Conservation (phyloP, 805 yeast species). For the Schizosaccharomyces lindneri region DNA sequence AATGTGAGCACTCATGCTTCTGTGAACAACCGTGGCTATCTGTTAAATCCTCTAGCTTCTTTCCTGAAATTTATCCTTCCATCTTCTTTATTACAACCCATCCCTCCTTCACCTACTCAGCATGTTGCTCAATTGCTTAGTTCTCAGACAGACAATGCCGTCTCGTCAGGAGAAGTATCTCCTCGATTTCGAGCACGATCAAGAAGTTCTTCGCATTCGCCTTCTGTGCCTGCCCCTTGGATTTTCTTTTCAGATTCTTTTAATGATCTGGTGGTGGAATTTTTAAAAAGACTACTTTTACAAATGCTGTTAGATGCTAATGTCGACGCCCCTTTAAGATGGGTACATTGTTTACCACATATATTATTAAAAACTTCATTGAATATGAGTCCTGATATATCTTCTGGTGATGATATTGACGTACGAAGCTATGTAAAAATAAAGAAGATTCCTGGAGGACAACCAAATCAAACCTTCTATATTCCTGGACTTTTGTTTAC, state of each 20-base stretch:
- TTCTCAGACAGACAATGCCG: no score
- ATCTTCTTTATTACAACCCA: no score
- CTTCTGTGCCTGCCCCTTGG: not conserved
- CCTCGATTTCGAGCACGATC: no score
- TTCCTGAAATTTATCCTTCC: no score
- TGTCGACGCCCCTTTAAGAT: conserved; percentile 23
- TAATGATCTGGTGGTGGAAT: conserved; percentile 14
- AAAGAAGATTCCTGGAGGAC: conserved; percentile 61
- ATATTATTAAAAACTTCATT: conserved; percentile 32
- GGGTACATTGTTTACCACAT: conserved; percentile 31
- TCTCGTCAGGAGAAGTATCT: no score
- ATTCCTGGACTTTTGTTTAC: conserved; percentile 70
- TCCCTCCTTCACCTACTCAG: no score
- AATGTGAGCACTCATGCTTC: no score
- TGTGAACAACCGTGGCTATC: no score
- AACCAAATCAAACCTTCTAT: conserved; percentile 29
- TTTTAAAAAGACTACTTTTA: conserved; percentile 25
- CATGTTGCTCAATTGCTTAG: no score
- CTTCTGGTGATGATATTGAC: conserved; percentile 51
- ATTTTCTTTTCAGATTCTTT: conserved; percentile 7
- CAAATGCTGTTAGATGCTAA: conserved; percentile 43
- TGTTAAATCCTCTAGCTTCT: no score
- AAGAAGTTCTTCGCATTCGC: not conserved
- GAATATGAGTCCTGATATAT: conserved; percentile 31
- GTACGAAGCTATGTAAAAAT: conserved; percentile 72